A percentile compares a stretch with the other conserved stretches of the same genome.
Conservation (phyloP, 2,329 filamentous ascomycete genomes). For the Aspergillus viridinutans region DNA sequence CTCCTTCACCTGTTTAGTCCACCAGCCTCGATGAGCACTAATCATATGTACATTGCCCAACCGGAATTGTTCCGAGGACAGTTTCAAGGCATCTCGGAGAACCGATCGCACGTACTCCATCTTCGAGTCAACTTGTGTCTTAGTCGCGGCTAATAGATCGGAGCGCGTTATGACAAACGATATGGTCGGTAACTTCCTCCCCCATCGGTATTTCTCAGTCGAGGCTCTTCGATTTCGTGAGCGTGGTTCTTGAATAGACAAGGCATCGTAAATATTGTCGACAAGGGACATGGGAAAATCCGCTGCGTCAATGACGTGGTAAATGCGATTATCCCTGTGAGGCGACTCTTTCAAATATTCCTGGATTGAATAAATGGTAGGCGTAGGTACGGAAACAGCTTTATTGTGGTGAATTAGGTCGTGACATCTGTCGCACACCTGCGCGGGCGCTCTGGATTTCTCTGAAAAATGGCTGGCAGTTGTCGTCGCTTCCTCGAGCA, state of each 20-base stretch:
- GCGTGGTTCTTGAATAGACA: slow-evolving; percentile 69
- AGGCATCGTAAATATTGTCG: slow-evolving; percentile 65
- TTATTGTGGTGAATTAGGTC: slow-evolving; percentile 70
- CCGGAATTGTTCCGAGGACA: slow-evolving; percentile 64
- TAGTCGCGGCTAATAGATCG: slow-evolving; percentile 78
- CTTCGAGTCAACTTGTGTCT: slow-evolving; percentile 75
- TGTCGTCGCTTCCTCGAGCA: slow-evolving; percentile 17
- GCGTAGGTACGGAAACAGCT: slow-evolving; percentile 71
- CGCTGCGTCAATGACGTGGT: slow-evolving; percentile 90
- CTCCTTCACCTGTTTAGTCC: slow-evolving; percentile 81
- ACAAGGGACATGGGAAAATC: slow-evolving; percentile 95
- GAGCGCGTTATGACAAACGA: slow-evolving; percentile 88
- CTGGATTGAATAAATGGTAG: slow-evolving; percentile 72
- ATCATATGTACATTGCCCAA: slow-evolving; percentile 84
- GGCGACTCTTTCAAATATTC: slow-evolving; percentile 85
- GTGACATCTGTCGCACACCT: slow-evolving; percentile 82
- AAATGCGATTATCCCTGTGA: slow-evolving; percentile 87
- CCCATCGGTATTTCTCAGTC: slow-evolving; percentile 59
- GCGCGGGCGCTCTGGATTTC: slow-evolving; percentile 14
- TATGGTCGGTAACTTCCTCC: slow-evolving; percentile 71
- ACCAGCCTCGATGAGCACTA: slow-evolving; percentile 82
- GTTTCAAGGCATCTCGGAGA: slow-evolving; percentile 70
- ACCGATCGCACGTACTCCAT: slow-evolving; percentile 81
- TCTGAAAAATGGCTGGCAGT: slow-evolving; percentile 19
- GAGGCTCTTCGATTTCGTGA: slow-evolving; percentile 76